Base-by-base conservation (phyloP, 148 eudicot genomes). In the Diospyros kaki region DNA sequence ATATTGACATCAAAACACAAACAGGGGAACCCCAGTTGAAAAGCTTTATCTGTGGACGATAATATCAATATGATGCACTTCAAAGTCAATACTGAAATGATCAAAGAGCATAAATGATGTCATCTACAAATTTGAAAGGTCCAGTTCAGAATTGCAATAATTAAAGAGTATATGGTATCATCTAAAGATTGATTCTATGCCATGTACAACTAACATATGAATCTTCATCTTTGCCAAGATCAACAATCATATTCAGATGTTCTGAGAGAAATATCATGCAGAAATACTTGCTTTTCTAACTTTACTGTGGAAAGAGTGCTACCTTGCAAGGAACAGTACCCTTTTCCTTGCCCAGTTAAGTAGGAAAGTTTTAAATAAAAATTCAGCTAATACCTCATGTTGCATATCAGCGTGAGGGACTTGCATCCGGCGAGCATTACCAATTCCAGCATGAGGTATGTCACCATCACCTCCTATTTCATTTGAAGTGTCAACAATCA, bases 391-490 rank as follows among this genome's bases (percentile, higher is more conserved):
- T 87, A 95, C 97, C 93, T 86, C 84, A 71, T 95, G 98, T 81
- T 95, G 98, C 90, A 83, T 85, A 78, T 92, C 95, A 51, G 95
- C 81, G 68, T 84, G 79, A 28, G 97, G 91, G 18, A 95, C 98
- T 95, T 95, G 98, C 98, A 95, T 92, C 59, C 97, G 81, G 17
- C 98, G 87, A 80, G 98, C 97, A 84, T 66, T 84, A 60, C 98
- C 98, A 54, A 95, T 92, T 82, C 98, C 98, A 43, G 92, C 87
- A 83, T 95, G 97, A 60, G 98, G 98, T 78, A 95, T 90, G 84
- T 95, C 97, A 73, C 98, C 98, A 87, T 95, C 98, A 64, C 98
- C 98, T 58, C 98, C 98, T 55, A 95, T 95, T 83, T 95, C 98
- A 81, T 95, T 95, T 78, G 98, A 95, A 54, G 98, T 95, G 83